A percentile compares a stretch with the other conserved stretches of the same genome.
phyloP scores from a whole-genome alignment of 495 filamentous ascomycete genomes.

The Lineolata rhizophorae region DNA sequence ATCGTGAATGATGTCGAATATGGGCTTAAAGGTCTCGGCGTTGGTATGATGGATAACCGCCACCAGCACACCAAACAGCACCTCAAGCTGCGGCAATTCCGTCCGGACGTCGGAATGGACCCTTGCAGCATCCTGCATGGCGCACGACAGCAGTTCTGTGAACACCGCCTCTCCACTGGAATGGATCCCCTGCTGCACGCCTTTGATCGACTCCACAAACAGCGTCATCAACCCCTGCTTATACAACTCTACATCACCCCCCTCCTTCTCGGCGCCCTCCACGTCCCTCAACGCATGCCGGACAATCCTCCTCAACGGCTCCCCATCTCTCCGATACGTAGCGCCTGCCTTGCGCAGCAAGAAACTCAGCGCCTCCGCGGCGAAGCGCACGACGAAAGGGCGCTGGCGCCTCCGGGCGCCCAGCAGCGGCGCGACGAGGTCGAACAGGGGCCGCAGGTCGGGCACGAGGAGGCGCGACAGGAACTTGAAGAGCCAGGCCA shows the following conservation, averaged over 20 bases:
- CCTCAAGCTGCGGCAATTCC: conserved; percentile 23
- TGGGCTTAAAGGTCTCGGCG: conserved; percentile 40
- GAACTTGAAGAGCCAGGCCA: conserved; percentile 95
- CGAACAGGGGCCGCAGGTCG: conserved; percentile 63
- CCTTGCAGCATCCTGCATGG: conserved; percentile 53
- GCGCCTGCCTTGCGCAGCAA: conserved; percentile 70
- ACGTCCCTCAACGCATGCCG: conserved; percentile 48
- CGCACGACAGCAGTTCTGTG: conserved; percentile 30
- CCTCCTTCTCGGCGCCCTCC: conserved; percentile 24
- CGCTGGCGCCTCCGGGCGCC: conserved; percentile 67
- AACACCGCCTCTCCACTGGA: conserved; percentile 34
- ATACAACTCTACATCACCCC: conserved; percentile 30
- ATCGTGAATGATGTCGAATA: too few species aligned
- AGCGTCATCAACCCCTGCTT: conserved; percentile 76
- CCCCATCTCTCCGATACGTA: conserved; percentile 43
- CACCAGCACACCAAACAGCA: conserved; percentile 52
- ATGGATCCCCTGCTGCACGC: conserved; percentile 56
- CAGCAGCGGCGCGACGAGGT: conserved; percentile 65
- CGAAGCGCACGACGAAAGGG: conserved; percentile 67
- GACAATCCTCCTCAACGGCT: conserved; percentile 43
- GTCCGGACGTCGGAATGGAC: conserved; percentile 59
- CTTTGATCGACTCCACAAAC: conserved; percentile 72
- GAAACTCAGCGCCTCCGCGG: conserved; percentile 88
- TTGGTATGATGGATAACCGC: conserved; percentile 66
- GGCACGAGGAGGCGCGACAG: conserved; percentile 67